Percentiles rank a stretch among this genome's conserved stretches.
Conservation (phyloP, 176 grass and related monocot species). For the Phoenix roebelenii region DNA sequence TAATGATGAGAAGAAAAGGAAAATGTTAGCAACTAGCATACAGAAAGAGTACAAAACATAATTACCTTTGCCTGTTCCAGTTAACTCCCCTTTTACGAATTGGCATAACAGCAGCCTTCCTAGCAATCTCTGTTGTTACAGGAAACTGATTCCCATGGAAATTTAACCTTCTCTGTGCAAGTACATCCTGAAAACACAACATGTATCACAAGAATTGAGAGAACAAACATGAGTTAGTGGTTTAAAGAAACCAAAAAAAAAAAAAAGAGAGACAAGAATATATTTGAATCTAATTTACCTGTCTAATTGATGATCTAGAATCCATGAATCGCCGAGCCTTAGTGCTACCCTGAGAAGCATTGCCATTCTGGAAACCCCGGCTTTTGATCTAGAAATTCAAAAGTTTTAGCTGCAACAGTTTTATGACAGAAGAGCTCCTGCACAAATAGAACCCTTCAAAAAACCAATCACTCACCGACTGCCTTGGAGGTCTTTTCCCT, state of each 20-base stretch:
- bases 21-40: neutral
- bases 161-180: slow-evolving; percentile 82
- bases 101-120: slow-evolving; percentile 54
- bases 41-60: neutral
- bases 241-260: neutral
- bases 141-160: slow-evolving; percentile 66
- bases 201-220: neutral
- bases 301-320: slow-evolving; percentile 78
- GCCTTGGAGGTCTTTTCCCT: slow-evolving; percentile 50
- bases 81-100: slow-evolving; percentile 33
- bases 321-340: slow-evolving; percentile 59
- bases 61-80: slow-evolving; percentile 75
- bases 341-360: slow-evolving; percentile 34
- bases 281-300: slow-evolving; percentile 23
- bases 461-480: slow-evolving; percentile 40
- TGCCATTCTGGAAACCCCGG: slow-evolving; percentile 46
- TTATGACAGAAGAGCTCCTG: neutral
- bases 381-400: slow-evolving; percentile 59
- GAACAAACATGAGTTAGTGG: neutral
- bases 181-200: slow-evolving; percentile 43
- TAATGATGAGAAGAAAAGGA: neutral
- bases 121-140: slow-evolving; percentile 60
- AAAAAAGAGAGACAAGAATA: slow-evolving; percentile 1
- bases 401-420: neutral
- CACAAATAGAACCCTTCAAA: neutral